Evolutionary conservation across 257 asterid species (phyloP).

Genomic region (Solanum lycopersicoides): DNA sequence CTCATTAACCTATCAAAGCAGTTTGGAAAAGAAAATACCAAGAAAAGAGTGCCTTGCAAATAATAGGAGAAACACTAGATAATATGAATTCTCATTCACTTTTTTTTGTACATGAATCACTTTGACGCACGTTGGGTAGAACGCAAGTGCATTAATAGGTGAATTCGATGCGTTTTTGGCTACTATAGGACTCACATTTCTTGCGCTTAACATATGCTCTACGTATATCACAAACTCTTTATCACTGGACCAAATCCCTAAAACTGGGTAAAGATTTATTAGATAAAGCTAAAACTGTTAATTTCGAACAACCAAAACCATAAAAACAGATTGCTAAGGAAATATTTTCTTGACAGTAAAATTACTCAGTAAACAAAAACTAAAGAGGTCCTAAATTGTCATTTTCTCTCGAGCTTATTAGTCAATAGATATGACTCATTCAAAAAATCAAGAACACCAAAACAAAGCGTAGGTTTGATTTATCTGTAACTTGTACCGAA

Average conservation of each 20-base stretch:
- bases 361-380: neutral
- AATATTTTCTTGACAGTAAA: neutral
- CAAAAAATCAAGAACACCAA: neutral
- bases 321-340: neutral
- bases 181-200: neutral
- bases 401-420: neutral
- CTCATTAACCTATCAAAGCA: no score
- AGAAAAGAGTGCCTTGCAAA: neutral
- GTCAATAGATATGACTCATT: neutral
- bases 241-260: neutral
- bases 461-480: neutral
- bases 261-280: neutral
- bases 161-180: neutral
- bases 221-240: neutral
- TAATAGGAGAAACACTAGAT: neutral
- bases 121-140: neutral
- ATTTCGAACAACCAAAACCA: neutral
- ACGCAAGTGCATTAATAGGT: neutral
- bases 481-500: neutral
- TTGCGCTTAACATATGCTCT: neutral
- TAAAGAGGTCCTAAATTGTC: neutral
- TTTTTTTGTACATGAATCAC: neutral
- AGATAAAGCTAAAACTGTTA: neutral
- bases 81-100: neutral
- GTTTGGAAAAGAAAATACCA: neutral